phyloP scores from a whole-genome alignment of 495 filamentous ascomycete species.

The Penicillium argentinense region DNA sequence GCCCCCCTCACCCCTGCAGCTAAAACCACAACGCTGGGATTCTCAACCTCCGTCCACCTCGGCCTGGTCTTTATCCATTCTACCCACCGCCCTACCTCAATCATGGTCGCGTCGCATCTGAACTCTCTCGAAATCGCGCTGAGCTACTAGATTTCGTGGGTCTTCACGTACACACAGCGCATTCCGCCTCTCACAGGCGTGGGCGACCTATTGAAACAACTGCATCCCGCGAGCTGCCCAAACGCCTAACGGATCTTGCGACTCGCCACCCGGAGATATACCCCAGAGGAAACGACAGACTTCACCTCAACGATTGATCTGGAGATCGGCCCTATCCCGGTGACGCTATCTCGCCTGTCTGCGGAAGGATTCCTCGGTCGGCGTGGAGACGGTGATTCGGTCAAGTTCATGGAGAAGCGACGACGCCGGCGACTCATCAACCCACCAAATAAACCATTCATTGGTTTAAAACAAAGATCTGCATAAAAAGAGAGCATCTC shows the following conservation, averaged over 20 bases:
- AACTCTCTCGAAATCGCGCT: neutral
- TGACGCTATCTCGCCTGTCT: too few species aligned
- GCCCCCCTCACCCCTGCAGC: constrained; percentile 34
- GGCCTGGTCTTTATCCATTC: constrained; percentile 2
- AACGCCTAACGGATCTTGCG: too few species aligned
- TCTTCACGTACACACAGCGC: neutral
- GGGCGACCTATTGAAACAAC: too few species aligned
- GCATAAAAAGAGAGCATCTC: neutral
- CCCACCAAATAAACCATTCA: neutral
- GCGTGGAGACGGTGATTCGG: neutral
- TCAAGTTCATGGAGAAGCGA: constrained; percentile 25
- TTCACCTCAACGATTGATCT: too few species aligned
- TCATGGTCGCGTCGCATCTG: constrained; percentile 1
- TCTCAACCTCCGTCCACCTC: constrained; percentile 15
- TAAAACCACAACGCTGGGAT: constrained; percentile 41
- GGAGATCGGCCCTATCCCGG: too few species aligned
- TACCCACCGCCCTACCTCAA: constrained; percentile 4
- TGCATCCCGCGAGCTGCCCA: too few species aligned
- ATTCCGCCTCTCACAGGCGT: too few species aligned
- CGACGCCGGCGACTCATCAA: constrained; percentile 3
- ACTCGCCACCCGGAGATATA: too few species aligned
- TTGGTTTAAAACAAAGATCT: too few species aligned
- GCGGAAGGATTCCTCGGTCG: constrained; percentile 2
- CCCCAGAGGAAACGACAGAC: too few species aligned
- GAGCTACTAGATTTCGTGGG: neutral